phyloP scores from a whole-genome alignment of 805 yeast genomes.

The Cyberlindnera mississippiensis region DNA sequence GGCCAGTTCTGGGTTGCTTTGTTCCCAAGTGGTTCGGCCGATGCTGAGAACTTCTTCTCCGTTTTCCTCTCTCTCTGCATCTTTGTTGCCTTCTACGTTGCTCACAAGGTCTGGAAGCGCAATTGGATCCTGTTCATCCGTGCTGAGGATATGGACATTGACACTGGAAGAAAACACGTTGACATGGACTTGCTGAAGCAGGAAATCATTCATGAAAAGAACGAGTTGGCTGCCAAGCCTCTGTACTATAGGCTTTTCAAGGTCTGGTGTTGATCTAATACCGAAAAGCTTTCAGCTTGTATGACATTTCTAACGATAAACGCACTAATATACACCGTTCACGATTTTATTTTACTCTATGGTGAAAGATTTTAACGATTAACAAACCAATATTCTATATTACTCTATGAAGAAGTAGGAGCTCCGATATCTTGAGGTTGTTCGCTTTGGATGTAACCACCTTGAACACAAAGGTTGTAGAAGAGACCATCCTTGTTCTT shows the following conservation, averaged over 20 bases:
- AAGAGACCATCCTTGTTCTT: constrained; percentile 48
- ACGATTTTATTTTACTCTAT: not conserved
- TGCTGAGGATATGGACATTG: constrained; percentile 35
- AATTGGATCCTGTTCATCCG: constrained; percentile 39
- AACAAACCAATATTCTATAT: no score
- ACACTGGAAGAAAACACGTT: constrained; percentile 46
- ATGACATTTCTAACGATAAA: no score
- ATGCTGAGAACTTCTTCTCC: constrained; percentile 58
- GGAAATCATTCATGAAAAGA: constrained; percentile 51
- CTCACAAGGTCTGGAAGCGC: constrained; percentile 52
- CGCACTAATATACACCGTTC: no score
- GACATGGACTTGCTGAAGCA: constrained; percentile 50
- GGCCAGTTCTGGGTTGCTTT: constrained; percentile 84
- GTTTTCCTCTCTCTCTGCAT: constrained; percentile 64
- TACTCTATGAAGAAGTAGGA: not conserved
- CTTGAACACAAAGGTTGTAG: constrained; percentile 50
- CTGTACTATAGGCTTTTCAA: constrained; percentile 40
- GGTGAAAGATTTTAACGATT: not conserved
- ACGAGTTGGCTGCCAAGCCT: constrained; percentile 40
- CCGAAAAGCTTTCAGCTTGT: not conserved
- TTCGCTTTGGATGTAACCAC: constrained; percentile 36
- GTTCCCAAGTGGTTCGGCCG: constrained; percentile 57
- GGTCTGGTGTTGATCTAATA: constrained; percentile 42
- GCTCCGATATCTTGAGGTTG: not conserved
- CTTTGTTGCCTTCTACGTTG: constrained; percentile 50